Conservation (phyloP, 2,329 filamentous ascomycete species). For the Xylaria sp. region DNA sequence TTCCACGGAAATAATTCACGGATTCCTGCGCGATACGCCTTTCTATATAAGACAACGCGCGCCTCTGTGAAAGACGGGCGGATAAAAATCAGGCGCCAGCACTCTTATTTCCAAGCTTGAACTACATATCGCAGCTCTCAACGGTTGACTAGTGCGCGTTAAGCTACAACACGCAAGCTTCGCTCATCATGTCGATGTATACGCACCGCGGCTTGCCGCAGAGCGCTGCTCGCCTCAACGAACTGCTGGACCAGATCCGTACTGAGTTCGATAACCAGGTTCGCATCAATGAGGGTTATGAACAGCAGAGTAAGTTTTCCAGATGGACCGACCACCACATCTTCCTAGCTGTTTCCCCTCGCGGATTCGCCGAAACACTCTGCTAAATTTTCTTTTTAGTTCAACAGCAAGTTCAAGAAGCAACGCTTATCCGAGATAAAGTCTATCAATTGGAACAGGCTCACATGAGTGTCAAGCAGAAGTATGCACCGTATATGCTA, state of each 20-base stretch:
- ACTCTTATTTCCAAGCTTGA: background rate
- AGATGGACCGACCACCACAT: too few species aligned
- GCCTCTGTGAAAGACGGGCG: background rate
- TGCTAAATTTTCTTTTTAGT: constrained; percentile 66
- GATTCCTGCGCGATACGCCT: constrained; percentile 28
- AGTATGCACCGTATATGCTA: constrained; percentile 68
- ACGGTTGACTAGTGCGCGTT: constrained; percentile 13
- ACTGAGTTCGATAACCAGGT: constrained; percentile 90
- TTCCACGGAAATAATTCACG: constrained; percentile 11
- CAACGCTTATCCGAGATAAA: constrained; percentile 93
- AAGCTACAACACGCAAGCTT: constrained; percentile 2
- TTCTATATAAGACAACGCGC: constrained; percentile 9
- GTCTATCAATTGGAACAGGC: constrained; percentile 93
- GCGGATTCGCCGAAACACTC: constrained; percentile 18
- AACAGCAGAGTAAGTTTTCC: constrained; percentile 86
- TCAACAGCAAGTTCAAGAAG: constrained; percentile 89
- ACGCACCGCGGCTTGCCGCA: constrained; percentile 84
- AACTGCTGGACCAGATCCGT: constrained; percentile 91
- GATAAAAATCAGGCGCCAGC: background rate
- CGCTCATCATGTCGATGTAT: constrained; percentile 78
- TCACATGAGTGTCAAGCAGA: constrained; percentile 88
- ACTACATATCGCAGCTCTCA: constrained; percentile 2
- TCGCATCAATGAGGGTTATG: constrained; percentile 84
- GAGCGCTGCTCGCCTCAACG: constrained; percentile 77
- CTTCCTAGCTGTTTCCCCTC: background rate